These are phyloP conservation scores for Xenosphaeropsis pyriputrescens DNA, from an alignment of 2,329 filamentous ascomycete species.

Conservation along the genomic window DNA sequence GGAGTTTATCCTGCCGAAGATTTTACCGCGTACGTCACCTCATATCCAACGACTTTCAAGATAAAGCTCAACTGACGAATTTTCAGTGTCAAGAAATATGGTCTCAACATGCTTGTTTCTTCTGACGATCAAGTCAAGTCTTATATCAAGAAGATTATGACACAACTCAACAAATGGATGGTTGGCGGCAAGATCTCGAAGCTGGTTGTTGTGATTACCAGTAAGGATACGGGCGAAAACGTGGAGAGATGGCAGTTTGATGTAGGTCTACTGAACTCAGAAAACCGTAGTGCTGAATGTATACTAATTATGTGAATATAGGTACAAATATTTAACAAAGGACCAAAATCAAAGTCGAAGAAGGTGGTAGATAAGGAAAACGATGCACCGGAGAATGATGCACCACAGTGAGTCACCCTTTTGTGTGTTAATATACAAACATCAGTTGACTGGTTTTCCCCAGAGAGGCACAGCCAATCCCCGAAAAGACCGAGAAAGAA, in stretches of 20 bases:
- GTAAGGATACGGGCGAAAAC: conserved; percentile 92
- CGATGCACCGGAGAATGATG: conserved; percentile 34
- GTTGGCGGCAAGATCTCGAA: conserved; percentile 92
- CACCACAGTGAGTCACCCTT: neutral
- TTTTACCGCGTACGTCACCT: conserved; percentile 62
- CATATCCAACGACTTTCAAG: neutral
- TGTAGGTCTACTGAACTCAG: conserved; percentile 30
- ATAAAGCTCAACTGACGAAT: conserved; percentile 7
- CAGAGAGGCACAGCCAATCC: conserved; percentile 15
- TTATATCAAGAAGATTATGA: conserved; percentile 99
- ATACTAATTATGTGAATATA: conserved; percentile 11
- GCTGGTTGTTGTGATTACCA: conserved; percentile 89
- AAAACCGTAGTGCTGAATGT: neutral
- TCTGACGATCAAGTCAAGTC: conserved; percentile 96
- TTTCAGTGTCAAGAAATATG: conserved; percentile 86
- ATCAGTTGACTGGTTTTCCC: neutral
- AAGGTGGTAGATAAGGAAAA: conserved; percentile 57
- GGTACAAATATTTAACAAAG: conserved; percentile 41
- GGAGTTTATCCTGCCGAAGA: conserved; percentile 86
- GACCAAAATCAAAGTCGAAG: conserved; percentile 30
- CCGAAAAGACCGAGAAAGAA: conserved; percentile 79
- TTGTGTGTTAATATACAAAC: neutral
- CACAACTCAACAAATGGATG: conserved; percentile 97
- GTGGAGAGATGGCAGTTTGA: conserved; percentile 98
- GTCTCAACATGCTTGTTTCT: conserved; percentile 70